Evolutionary conservation across 2,329 filamentous ascomycete species (phyloP), one percentile per base, ranked within the genome.

Genomic region (Pestalotiopsis sp.): DNA sequence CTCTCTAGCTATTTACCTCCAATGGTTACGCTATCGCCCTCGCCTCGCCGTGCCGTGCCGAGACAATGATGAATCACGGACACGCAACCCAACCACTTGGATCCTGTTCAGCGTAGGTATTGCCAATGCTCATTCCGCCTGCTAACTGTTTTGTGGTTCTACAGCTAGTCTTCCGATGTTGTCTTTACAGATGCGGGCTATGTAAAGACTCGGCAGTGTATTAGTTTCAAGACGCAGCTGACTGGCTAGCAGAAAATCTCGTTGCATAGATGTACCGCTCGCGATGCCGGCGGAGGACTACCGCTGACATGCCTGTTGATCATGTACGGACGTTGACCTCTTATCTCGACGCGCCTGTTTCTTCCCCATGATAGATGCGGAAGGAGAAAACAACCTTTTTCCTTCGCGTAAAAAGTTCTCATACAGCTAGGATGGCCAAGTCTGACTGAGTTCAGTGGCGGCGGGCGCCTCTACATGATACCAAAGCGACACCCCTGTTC

Each of bases 391-490:
- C 20, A 64, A 27, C 20, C 36, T 49, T 64, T 49, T 64, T 27
- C 20, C 20, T 64, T 64, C 61, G 61, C 61, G n/a, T 64, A 52
- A 36, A 64, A 31, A 41, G n/a, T 64, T 64, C 61, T 14, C 25
- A 20, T 11, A 25, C 39, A n/a, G 61, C 61, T 49, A 20, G 39
- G 38, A 64, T 49, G 38, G 12, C 9, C 14, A 39, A 5, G 23
- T 27, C 25, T 45, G 17, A 39, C 23, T 52, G 39, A 52, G 38
- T 49, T 20, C 61, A 27, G 61, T 49, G 38, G 41, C n/a, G 36
- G 61, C 61, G 39, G 31, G 17, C 49, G 57, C 36, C 31, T 45
- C 38, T 45, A 64, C 59, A 20, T 14, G 23, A 27, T 59, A 14
- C 27, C 11, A 27, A 62, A 62, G 4, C 17, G 23, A 61, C 27